Percentiles rank a stretch among this genome's conserved stretches.
Conservation (phyloP, 345 rosid genomes). For the Pugionium cornutum region DNA sequence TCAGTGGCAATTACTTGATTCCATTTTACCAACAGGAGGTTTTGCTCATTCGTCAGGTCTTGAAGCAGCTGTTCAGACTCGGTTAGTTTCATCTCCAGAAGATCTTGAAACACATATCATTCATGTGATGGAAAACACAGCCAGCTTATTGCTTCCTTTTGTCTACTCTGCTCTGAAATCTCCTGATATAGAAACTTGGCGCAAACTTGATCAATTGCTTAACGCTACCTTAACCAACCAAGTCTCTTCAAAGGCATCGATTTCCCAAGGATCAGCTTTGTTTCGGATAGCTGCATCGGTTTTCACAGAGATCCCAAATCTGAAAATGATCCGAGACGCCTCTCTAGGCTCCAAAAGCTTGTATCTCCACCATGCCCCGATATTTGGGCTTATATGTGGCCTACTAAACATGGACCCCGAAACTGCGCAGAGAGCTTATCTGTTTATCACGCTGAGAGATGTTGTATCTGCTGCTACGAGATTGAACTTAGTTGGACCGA, state of each 20-base stretch:
- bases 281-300: conserved; percentile 71
- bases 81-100: conserved; percentile 48
- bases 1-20: conserved; percentile 88
- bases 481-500: conserved; percentile 75
- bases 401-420: conserved; percentile 61
- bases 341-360: conserved; percentile 43
- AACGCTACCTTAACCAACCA: conserved; percentile 76
- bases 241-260: conserved; percentile 68
- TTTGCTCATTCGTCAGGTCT: conserved; percentile 91
- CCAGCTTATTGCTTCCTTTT: conserved; percentile 76
- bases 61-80: conserved; percentile 79
- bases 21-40: conserved; percentile 88
- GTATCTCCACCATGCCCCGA: conserved; percentile 75
- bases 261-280: conserved; percentile 79
- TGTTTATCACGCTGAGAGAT: conserved; percentile 79
- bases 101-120: conserved; percentile 51
- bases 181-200: conserved; percentile 56
- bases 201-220: conserved; percentile 49
- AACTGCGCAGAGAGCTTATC: conserved; percentile 72
- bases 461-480: conserved; percentile 82
- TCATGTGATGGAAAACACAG: conserved; percentile 67
- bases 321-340: conserved; percentile 54
- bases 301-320: conserved; percentile 59
- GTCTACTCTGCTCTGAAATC: conserved; percentile 54
- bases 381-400: conserved; percentile 81